Percentiles rank a stretch among this genome's conserved stretches.
Evolutionary conservation across 1,284 basidiomycete genomes (phyloP).

Genomic region (Austroboletus novae-zelandiae): DNA sequence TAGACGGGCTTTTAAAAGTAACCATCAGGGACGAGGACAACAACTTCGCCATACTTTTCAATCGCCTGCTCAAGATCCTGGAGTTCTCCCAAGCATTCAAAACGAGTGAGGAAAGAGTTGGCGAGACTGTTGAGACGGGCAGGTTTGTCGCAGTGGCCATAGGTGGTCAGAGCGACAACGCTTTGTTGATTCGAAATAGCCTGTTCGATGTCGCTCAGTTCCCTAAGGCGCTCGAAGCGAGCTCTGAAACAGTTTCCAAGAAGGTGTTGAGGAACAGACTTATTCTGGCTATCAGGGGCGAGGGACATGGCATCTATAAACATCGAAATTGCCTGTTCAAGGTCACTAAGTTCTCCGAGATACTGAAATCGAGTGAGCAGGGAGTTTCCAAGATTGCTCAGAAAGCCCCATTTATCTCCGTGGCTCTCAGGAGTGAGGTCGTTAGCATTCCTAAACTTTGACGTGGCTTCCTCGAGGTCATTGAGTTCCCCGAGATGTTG

Average conservation of each 20-base stretch:
- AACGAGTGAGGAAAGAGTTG: neutral
- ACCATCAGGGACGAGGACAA: neutral
- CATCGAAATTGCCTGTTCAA: neutral
- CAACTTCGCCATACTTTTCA: neutral
- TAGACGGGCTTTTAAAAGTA: neutral
- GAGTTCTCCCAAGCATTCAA: neutral
- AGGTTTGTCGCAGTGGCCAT: neutral
- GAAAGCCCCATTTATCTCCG: neutral
- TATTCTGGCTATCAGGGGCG: neutral
- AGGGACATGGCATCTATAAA: neutral
- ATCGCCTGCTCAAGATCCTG: neutral
- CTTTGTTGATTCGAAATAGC: neutral
- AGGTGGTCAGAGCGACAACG: neutral
- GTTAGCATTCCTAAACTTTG: neutral
- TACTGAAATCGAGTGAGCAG: neutral
- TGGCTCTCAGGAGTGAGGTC: neutral
- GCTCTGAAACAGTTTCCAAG: too few relatives aligned
- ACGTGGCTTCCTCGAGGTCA: neutral
- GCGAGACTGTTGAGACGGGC: neutral
- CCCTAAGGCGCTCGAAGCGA: too few relatives aligned
- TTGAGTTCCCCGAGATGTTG: neutral
- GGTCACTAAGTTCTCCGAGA: neutral
- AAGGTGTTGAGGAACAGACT: too few relatives aligned
- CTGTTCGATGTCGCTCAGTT: neutral
- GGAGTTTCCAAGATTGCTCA: neutral